A percentile compares a stretch with the other conserved stretches of the same genome.
These are phyloP conservation scores for Aspergillus bombycis DNA, from an alignment of 2,329 filamentous ascomycete genomes.

Conservation along the genomic window DNA sequence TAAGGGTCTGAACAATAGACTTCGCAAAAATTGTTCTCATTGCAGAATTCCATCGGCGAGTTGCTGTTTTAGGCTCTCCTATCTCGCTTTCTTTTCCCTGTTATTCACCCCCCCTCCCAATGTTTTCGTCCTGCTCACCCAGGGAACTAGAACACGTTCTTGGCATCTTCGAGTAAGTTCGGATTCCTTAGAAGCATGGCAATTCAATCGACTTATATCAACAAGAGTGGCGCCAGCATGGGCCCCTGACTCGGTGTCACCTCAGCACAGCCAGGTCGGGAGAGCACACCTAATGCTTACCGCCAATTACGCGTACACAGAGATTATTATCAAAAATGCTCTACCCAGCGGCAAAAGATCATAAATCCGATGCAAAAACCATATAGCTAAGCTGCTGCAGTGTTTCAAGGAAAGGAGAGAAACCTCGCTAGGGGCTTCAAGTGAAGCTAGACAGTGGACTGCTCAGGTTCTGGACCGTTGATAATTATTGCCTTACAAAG, in stretches of 20 bases:
- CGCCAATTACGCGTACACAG: conserved; percentile 3
- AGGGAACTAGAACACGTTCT: not conserved
- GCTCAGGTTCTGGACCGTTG: not conserved
- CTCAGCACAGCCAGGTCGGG: not conserved
- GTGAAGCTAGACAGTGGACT: not conserved
- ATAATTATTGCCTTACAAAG: not conserved
- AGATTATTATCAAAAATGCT: not conserved
- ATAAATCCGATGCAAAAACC: too few relatives aligned
- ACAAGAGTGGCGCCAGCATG: not conserved
- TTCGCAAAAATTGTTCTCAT: not conserved
- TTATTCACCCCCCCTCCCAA: not conserved
- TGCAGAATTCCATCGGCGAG: not conserved
- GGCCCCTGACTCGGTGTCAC: conserved; percentile 7
- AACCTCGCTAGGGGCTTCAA: not conserved
- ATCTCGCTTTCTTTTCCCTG: not conserved
- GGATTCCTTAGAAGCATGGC: not conserved
- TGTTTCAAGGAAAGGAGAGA: not conserved
- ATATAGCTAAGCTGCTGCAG: not conserved
- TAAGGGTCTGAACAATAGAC: not conserved
- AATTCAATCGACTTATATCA: not conserved
- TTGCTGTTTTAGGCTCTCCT: not conserved
- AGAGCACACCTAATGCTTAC: conserved; percentile 1
- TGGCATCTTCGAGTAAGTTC: not conserved
- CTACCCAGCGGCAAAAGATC: not conserved
- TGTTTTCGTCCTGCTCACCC: not conserved